phyloP scores from a whole-genome alignment of 202 grass and related monocot genomes.

The Elaeis oleifera region DNA sequence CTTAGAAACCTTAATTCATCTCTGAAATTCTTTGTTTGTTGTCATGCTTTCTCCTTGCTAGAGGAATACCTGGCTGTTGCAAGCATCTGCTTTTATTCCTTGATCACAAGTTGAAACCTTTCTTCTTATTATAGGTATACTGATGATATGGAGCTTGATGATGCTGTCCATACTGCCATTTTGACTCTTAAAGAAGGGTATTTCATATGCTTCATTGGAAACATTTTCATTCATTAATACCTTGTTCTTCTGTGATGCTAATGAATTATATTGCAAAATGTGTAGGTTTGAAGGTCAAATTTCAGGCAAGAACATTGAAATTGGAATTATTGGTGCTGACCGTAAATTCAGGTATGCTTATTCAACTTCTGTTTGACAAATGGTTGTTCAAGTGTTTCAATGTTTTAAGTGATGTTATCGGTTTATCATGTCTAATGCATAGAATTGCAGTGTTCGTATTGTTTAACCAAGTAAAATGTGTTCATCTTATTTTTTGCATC shows the following conservation, averaged over 20 bases:
- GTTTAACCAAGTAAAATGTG: no score
- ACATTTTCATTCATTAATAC: no score
- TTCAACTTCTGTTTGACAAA: background rate
- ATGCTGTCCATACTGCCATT: slow-evolving; percentile 98
- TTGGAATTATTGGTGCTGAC: slow-evolving; percentile 78
- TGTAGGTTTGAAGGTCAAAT: slow-evolving; percentile 91
- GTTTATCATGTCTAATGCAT: background rate
- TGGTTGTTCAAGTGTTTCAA: background rate
- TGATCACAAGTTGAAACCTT: background rate
- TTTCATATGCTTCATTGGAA: background rate
- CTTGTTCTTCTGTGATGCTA: no score
- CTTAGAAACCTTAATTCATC: no score
- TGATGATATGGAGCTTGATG: slow-evolving; percentile 98
- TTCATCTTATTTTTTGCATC: no score
- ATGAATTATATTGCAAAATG: no score
- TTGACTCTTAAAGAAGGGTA: slow-evolving; percentile 99
- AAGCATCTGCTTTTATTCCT: background rate
- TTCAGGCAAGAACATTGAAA: slow-evolving; percentile 94
- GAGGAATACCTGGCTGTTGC: background rate
- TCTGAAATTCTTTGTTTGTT: no score
- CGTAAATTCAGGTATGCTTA: slow-evolving; percentile 71
- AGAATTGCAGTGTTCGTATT: no score
- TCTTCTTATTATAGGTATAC: slow-evolving; percentile 54
- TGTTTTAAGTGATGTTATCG: background rate
- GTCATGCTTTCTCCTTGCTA: no score